Evolutionary conservation across 495 filamentous ascomycete genomes (phyloP), one percentile per base, ranked within the genome.

Genomic region (Aspergillus ellipticus): DNA sequence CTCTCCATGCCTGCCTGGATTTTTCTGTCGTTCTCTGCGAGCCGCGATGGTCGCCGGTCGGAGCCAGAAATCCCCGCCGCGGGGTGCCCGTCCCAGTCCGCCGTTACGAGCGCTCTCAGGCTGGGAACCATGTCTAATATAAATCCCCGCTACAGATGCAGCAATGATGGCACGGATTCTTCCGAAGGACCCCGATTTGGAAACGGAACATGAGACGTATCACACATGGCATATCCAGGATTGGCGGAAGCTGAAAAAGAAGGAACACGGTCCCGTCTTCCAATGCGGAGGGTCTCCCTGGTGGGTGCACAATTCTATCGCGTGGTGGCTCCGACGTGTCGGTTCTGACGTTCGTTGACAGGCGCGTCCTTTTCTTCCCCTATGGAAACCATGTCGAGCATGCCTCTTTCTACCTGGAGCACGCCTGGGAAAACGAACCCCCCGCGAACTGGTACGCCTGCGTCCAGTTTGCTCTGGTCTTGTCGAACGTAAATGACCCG

Each of bases 381-480:
- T 89, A 84, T 47, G 94, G 94, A 43, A 99, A 99, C 62, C 89
- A 94, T 58, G 85, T 89, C 42, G 93, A 97, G 59, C 85, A 87
- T 57, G 88, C 87, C 42, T 97, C 95, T 2, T 88, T 99, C 66
- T 99, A 99, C 73, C 83, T 99, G 24, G 94, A 99, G 71, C 94
- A 97, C 61, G 94, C 89, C 45, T 92, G 87, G 74, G 84, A 82
- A 13, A 82, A 79, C 11, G 81, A 85, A 49, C 76, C 82, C 0
- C 87, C 92, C 15, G 90, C 96, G 37, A 88, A 91, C 62, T 97
- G 91, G 90, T 92, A 92, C 66, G 92, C 90, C 55, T 99, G 94
- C 65, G 92, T 96, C 53, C 94, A 97, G 64, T 99, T 99, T 70
- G 87, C 84, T 19, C 74, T 99, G 54, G 93, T 97, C 10, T 71